These are phyloP conservation scores for Fulvia fulva DNA, from an alignment of 2,329 filamentous ascomycete species.

Conservation along the genomic window DNA sequence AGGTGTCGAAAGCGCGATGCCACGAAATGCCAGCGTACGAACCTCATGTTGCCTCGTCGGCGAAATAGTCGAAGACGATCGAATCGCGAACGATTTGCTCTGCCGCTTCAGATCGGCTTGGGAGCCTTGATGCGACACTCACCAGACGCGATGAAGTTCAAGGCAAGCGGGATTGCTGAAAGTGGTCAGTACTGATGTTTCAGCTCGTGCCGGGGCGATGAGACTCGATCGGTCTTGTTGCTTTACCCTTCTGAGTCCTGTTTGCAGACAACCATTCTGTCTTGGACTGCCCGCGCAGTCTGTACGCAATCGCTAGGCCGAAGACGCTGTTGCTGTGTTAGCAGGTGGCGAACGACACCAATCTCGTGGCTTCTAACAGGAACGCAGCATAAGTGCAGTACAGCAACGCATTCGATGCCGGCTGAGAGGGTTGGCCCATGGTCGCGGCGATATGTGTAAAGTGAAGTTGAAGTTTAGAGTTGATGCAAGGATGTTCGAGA, in stretches of 20 bases:
- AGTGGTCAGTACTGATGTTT: constrained; percentile 33
- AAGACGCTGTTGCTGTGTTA: constrained; percentile 50
- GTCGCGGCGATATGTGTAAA: not conserved
- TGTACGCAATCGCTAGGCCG: constrained; percentile 57
- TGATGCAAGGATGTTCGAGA: not conserved
- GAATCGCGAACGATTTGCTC: not conserved
- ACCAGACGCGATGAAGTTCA: constrained; percentile 91
- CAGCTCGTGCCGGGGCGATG: constrained; percentile 8
- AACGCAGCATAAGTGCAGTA: constrained; percentile 76
- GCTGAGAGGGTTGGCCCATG: constrained; percentile 72
- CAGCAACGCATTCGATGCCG: constrained; percentile 78
- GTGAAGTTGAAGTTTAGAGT: not conserved
- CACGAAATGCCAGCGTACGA: constrained; percentile 21
- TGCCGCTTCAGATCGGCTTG: constrained; percentile 9
- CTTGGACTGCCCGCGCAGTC: constrained; percentile 60
- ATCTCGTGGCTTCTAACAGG: constrained; percentile 49
- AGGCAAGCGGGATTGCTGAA: constrained; percentile 70
- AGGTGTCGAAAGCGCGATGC: constrained; percentile 9
- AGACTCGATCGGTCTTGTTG: constrained; percentile 9
- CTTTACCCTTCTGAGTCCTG: constrained; percentile 77
- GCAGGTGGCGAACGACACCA: constrained; percentile 32
- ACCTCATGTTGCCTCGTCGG: constrained; percentile 9
- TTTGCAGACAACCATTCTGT: constrained; percentile 71
- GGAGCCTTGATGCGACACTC: constrained; percentile 51
- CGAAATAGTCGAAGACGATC: not conserved